A percentile compares a stretch with the other conserved stretches of the same genome.
These are phyloP conservation scores for Fusarium sp. DNA, from an alignment of 2,329 filamentous ascomycete species.

Conservation along the genomic window DNA sequence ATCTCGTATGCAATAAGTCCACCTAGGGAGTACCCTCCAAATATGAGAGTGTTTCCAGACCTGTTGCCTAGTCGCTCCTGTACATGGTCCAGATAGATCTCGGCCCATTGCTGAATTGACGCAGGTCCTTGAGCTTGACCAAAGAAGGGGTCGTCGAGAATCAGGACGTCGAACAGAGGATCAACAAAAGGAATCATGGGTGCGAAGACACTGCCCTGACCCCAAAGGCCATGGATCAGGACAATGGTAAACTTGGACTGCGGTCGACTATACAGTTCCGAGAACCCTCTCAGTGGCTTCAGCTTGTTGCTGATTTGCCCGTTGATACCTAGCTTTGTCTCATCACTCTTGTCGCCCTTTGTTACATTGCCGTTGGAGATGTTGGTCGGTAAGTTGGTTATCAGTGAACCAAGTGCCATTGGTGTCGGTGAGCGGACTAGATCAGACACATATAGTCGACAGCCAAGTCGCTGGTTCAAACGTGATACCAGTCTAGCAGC, in stretches of 20 bases:
- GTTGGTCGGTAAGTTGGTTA: neutral
- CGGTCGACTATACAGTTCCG: neutral
- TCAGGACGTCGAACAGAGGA: neutral
- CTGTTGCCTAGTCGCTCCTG: neutral
- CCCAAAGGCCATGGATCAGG: neutral
- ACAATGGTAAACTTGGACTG: slow-evolving; percentile 2
- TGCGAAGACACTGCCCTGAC: neutral
- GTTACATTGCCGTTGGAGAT: neutral
- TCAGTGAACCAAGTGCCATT: neutral
- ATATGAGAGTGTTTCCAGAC: neutral
- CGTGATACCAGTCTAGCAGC: neutral
- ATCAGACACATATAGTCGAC: neutral
- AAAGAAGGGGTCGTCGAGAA: neutral
- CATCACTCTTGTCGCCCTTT: neutral
- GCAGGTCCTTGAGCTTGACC: neutral
- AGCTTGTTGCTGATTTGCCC: neutral
- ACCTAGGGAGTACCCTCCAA: neutral
- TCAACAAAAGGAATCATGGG: neutral
- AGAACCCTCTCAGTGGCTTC: neutral
- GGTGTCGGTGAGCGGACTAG: neutral
- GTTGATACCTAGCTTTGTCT: neutral
- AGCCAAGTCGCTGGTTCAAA: neutral
- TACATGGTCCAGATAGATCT: neutral
- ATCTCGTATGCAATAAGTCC: neutral
- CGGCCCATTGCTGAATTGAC: neutral